phyloP scores from a whole-genome alignment of 139 green algal species.

The Yamagishiella unicocca region DNA sequence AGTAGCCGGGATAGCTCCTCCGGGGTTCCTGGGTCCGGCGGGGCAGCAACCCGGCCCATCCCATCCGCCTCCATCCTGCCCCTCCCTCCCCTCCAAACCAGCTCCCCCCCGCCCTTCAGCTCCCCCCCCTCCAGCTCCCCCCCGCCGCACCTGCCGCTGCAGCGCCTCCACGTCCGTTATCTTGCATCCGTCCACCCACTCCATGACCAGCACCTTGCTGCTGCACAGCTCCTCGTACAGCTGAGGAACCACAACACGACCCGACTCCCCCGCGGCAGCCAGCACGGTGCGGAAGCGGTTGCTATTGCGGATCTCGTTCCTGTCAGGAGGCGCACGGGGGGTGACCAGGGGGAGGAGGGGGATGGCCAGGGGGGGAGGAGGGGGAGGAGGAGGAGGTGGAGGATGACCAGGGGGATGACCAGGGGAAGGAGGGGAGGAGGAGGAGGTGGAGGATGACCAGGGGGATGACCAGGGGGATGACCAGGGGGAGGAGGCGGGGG shows the following conservation, averaged over 20 bases:
- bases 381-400: no score
- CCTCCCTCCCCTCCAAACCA: not conserved
- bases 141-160: slow-evolving; percentile 28
- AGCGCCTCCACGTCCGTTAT: slow-evolving; percentile 72
- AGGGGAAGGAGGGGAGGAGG: not conserved
- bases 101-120: not conserved
- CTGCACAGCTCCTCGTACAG: slow-evolving; percentile 68
- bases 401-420: not conserved
- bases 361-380: no score
- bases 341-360: no score
- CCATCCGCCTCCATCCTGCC: no score
- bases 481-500: not conserved
- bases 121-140: not conserved
- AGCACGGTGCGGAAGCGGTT: slow-evolving; percentile 60
- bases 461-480: not conserved
- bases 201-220: slow-evolving; percentile 76
- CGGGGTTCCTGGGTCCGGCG: no score
- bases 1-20: no score
- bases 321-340: not conserved
- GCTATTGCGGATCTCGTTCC: slow-evolving; percentile 76
- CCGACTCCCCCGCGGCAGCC: not conserved
- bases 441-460: not conserved
- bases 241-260: slow-evolving; percentile 67
- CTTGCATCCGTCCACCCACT: slow-evolving; percentile 80
- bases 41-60: no score